Percentiles rank a stretch among this genome's conserved stretches.
Evolutionary conservation across 108 stramenopile genomes (phyloP).

Genomic region (Halocafeteria seosinensis): DNA sequence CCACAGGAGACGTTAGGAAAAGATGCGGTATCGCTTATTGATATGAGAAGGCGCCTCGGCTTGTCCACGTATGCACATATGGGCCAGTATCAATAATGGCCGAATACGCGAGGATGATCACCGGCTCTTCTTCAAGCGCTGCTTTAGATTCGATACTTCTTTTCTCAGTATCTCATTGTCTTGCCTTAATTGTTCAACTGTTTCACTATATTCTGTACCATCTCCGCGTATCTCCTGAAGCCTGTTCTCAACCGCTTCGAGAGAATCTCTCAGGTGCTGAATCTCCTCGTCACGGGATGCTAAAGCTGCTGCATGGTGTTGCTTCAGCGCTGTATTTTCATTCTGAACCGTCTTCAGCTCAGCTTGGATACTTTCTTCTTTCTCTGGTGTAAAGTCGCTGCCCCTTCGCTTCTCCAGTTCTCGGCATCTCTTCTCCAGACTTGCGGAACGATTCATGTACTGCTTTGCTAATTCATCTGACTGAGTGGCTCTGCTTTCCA

Average conservation of each 20-base stretch:
- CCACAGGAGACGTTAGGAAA: too few species aligned
- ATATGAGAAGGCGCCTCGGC: too few species aligned
- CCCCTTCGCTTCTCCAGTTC: neutral
- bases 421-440: neutral
- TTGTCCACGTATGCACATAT: too few species aligned
- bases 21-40: too few species aligned
- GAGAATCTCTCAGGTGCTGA: neutral
- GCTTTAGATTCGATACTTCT: too few species aligned
- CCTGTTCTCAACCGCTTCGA: neutral
- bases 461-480: neutral
- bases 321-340: neutral
- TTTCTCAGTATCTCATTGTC: too few species aligned
- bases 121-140: too few species aligned
- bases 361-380: neutral
- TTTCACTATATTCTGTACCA: too few species aligned
- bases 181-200: too few species aligned
- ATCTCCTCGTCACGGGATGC: neutral
- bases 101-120: too few species aligned
- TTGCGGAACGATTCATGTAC: neutral
- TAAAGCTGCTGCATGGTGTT: neutral
- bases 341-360: neutral
- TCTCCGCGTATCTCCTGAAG: too few species aligned
- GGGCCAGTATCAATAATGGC: too few species aligned
- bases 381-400: neutral
- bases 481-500: neutral